Evolutionary conservation across 2,329 filamentous ascomycete genomes (phyloP), one percentile per base, ranked within the genome.

Genomic region (Colletotrichum echinochloae): DNA sequence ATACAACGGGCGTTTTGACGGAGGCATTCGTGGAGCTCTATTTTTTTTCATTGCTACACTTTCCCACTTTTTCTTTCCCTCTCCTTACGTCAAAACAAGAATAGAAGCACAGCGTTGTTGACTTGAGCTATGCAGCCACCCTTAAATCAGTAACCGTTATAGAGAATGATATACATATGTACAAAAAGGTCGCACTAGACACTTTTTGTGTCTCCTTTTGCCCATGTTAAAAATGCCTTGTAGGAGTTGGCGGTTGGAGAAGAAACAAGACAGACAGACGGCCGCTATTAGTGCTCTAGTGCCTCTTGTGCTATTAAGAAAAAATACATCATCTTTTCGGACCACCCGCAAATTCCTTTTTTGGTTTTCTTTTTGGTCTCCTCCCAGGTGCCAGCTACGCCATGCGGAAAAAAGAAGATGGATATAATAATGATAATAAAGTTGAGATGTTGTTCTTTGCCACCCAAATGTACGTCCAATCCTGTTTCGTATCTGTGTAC

Each of bases 381-480:
- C 16, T 55, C n/a, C n/a, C n/a, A n/a, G 20, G 30, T 35, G 41
- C 12, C 56, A 28, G 51, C 23, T 26, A 60, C 65, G 68, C 64
- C 65, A 68, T 71, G 68, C 67, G 54, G 41, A 52, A 66, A 52
- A 46, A 20, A 20, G 8, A 16, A 33, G 5, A 20, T 18, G 2
- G 7, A 28, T 7, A 44, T 28, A 3, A 18, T 1, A 12, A 28
- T 23, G 11, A 23, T 23, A 52, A n/a, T n/a, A 52, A 67, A 54
- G 44, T 59, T 54, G 51, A 67, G 65, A 67, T 67, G 55, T 66
- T 23, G 51, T 59, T 51, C 57, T 35, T 63, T 46, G 51, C 68
- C 57, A 23, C 65, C 63, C 52, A 67, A 61, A 54, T 60, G 23
- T 35, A 23, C 55, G 26, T 18, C 12, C 11, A 20, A 14, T 52